Evolutionary conservation across 768 basidiomycete genomes (phyloP).

Genomic region (Pleurotus cornucopiae): DNA sequence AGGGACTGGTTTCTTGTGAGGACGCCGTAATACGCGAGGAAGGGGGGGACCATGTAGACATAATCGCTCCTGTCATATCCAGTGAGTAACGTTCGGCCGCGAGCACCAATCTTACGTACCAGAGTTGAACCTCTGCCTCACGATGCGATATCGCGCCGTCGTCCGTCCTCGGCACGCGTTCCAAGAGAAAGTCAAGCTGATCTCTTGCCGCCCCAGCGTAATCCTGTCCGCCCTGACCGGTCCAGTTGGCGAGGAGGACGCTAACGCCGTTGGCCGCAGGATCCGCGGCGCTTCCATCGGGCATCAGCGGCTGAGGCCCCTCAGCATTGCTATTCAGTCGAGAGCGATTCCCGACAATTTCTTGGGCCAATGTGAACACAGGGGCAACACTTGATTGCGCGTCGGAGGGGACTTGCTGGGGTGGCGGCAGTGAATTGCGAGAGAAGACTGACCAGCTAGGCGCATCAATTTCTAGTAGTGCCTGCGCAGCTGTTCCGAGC

Average conservation of each 20-base stretch:
- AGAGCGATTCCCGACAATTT: constrained; percentile 45
- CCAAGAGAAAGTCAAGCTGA: constrained; percentile 61
- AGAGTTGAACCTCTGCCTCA: constrained; percentile 31
- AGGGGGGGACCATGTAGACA: constrained; percentile 84
- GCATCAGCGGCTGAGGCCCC: constrained; percentile 56
- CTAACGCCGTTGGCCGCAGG: constrained; percentile 76
- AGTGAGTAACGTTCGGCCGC: background rate
- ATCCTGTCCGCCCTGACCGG: constrained; percentile 38
- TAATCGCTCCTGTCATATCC: constrained; percentile 60
- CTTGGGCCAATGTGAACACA: constrained; percentile 51
- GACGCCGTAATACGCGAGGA: constrained; percentile 81
- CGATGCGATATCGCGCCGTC: constrained; percentile 87
- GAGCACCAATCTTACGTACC: background rate
- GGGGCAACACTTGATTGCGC: constrained; percentile 36
- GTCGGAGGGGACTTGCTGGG: constrained; percentile 23
- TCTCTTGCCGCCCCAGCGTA: constrained; percentile 61
- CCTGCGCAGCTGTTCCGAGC: constrained; percentile 49
- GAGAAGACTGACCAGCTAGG: constrained; percentile 39
- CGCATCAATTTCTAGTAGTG: constrained; percentile 42
- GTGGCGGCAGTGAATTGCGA: constrained; percentile 31
- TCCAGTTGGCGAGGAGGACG: constrained; percentile 56
- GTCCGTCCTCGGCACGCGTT: constrained; percentile 51
- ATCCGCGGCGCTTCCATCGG: constrained; percentile 64
- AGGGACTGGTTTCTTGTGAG: constrained; percentile 52
- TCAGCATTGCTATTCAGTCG: constrained; percentile 34